phyloP scores from a whole-genome alignment of 768 basidiomycete species.

The Mycena vulgaris region DNA sequence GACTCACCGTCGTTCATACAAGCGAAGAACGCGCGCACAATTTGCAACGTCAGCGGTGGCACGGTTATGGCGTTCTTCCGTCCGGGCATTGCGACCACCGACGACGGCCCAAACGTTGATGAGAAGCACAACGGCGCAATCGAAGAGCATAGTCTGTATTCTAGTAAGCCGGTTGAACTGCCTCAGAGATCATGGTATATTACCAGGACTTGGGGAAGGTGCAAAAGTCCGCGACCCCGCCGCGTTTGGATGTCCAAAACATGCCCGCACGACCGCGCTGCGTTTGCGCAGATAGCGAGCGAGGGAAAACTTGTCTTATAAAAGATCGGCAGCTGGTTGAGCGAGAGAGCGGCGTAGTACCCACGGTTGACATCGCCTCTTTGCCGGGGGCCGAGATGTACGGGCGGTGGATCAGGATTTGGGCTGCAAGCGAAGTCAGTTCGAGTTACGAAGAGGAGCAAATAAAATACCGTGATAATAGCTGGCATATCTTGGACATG shows the following conservation, averaged over 20 bases:
- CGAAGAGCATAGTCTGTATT: conserved; percentile 48
- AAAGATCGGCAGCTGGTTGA: conserved; percentile 45
- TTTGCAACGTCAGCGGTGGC: conserved; percentile 56
- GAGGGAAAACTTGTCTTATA: conserved; percentile 56
- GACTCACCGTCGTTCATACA: conserved; percentile 29
- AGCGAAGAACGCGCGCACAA: no score
- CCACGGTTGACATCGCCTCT: neutral
- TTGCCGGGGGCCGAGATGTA: conserved; percentile 25
- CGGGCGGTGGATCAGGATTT: conserved; percentile 29
- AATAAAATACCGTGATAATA: conserved; percentile 32
- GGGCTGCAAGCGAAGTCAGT: conserved; percentile 3
- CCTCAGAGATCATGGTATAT: conserved; percentile 15
- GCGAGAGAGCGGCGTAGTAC: neutral
- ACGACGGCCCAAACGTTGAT: no score
- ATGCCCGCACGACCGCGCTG: conserved; percentile 61
- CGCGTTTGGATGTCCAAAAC: conserved; percentile 59
- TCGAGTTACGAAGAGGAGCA: neutral
- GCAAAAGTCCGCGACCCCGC: conserved; percentile 39
- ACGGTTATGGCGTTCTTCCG: conserved; percentile 43
- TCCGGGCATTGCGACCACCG: conserved; percentile 36
- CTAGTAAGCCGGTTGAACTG: neutral
- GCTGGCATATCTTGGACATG: conserved; percentile 13
- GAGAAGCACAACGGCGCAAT: conserved; percentile 55
- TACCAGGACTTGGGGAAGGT: neutral
- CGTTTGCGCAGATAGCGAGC: no score